Conservation (phyloP, 345 rosid species). For the Moringa oleifera region DNA sequence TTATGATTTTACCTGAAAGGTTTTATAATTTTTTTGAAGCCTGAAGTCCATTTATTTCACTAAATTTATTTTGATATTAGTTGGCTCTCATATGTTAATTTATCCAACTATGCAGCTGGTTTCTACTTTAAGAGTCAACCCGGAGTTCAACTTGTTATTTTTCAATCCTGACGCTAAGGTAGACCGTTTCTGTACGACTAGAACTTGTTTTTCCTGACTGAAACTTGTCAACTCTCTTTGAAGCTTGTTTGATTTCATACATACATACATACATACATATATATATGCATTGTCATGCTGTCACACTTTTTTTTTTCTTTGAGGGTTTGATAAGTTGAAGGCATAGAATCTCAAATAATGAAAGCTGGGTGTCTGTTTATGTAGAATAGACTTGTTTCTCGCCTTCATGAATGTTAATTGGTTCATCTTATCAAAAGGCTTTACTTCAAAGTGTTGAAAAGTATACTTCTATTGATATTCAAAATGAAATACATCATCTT, state of each 20-base stretch:
- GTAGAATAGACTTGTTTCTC: not conserved
- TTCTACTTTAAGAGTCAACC: conserved; percentile 67
- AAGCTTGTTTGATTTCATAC: not conserved
- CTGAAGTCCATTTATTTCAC: not conserved
- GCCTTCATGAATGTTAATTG: not conserved
- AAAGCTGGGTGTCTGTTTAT: not conserved
- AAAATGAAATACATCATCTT: too few relatives aligned
- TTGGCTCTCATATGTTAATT: conserved; percentile 17
- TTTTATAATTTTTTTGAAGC: not conserved
- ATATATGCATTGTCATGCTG: too few relatives aligned
- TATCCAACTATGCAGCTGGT: conserved; percentile 68
- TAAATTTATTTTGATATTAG: conserved; percentile 5
- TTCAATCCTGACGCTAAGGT: conserved; percentile 83
- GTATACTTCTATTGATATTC: too few relatives aligned
- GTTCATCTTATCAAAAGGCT: not conserved
- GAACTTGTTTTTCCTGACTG: not conserved
- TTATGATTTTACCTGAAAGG: not conserved
- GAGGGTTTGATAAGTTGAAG: not conserved
- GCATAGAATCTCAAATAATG: not conserved
- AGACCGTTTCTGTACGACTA: conserved; percentile 13
- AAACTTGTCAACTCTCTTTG: not conserved
- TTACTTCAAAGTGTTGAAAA: too few relatives aligned
- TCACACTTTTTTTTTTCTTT: not conserved
- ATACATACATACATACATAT: too few relatives aligned
- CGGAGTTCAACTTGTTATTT: conserved; percentile 71